Base-by-base conservation (phyloP, 2,329 filamentous ascomycete species). In the Arthrobotrys pseudoclavata region DNA sequence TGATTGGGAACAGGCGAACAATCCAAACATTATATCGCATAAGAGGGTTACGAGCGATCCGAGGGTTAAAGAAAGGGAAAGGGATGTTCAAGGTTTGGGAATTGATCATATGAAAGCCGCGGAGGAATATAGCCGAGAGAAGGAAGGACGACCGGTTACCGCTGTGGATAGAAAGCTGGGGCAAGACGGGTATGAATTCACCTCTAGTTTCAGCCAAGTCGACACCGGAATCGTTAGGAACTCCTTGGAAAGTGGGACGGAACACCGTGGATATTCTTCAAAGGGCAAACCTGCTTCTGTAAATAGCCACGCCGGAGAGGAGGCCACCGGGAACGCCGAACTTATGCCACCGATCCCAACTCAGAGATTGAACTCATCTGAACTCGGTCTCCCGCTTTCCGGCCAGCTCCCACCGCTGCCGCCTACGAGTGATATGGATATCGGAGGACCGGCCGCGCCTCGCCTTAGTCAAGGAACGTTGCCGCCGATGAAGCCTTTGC, bases 71-170 rank as follows among this genome's bases (percentile, higher is more conserved):
- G 85, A 86, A 15, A 91, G 91, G 80, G 81, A 86, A 4, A 87
- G 90, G 69, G 94, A 97, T 82, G 90, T 97, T 22, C 90, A 90
- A 66, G 94, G 95, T 0, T 89, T 90, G 72, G 94, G 94, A 0
- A 82, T 86, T 3, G 95, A 98, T 82, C 89, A 90, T 68, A 92
- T 94, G 89, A 90, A 89, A 79, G 74, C 74, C 10, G 48, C 47
- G 6, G 74, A 77, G 10, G 67, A 71, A 10, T 68, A 85, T 85
- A 24, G 37, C 10, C 69, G 66, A 24, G 53, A 68, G 7, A 62
- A 71, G n/a, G 74, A 69, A 2, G 42, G 26, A 7, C 63, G 61
- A 24, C 67, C 74, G 2, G 53, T 57, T 26, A 77, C 74, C 1
- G 74, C 74, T 40, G 42, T 71, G 13, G 74, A 77, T 26, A 48